These are phyloP conservation scores for Annulohypoxylon stygium DNA, from an alignment of 495 filamentous ascomycete species.

Conservation along the genomic window DNA sequence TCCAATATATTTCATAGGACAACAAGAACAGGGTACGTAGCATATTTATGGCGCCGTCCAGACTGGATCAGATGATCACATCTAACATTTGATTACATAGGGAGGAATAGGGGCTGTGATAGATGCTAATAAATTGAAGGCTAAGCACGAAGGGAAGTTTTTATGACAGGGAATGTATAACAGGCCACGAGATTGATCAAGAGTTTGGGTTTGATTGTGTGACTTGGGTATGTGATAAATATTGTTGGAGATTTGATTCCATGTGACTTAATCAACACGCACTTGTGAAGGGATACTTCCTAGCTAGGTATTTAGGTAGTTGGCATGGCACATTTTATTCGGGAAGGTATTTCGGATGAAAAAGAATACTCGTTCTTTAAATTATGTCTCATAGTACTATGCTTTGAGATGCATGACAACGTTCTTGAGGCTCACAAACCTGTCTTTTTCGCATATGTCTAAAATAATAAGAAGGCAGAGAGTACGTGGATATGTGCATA, in stretches of 20 bases:
- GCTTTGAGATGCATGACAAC: not conserved
- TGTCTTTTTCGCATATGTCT: not conserved
- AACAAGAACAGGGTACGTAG: too few relatives aligned
- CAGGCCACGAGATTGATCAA: slow-evolving; percentile 1
- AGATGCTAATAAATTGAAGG: not conserved
- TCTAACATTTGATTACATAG: too few relatives aligned
- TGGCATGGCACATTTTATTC: slow-evolving; percentile 20
- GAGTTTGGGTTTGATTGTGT: slow-evolving; percentile 16
- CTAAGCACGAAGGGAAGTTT: not conserved
- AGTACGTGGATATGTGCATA: not conserved
- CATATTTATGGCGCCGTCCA: too few relatives aligned
- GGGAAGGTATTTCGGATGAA: slow-evolving; percentile 20
- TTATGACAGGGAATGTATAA: not conserved
- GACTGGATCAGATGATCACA: too few relatives aligned
- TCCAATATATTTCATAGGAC: too few relatives aligned
- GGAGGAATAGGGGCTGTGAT: not conserved
- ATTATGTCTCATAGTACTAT: slow-evolving; percentile 4
- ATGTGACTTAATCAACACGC: slow-evolving; percentile 26
- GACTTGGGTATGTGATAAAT: slow-evolving; percentile 20
- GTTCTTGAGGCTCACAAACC: not conserved
- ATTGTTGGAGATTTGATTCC: slow-evolving; percentile 24
- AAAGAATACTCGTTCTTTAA: not conserved
- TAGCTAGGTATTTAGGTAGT: not conserved
- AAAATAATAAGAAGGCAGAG: not conserved
- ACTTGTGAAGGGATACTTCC: not conserved